These are phyloP conservation scores for Mortierella alpina DNA, from an alignment of 192 early-diverging fungal species.

Conservation along the genomic window DNA sequence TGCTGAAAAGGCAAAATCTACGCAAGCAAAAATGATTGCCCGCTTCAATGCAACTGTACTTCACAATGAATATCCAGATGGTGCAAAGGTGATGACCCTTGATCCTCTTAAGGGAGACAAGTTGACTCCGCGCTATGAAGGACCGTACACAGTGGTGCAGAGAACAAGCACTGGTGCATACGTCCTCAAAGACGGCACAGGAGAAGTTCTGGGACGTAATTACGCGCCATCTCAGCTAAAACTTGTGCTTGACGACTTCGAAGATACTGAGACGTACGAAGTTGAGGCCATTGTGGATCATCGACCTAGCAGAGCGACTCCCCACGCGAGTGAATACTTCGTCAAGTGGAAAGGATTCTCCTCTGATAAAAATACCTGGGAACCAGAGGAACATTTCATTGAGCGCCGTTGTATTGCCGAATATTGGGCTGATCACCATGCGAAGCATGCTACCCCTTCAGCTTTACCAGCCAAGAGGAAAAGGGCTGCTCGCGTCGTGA, in stretches of 20 bases:
- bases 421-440: not conserved
- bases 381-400: not conserved
- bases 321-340: too few species aligned
- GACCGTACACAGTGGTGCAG: conserved; percentile 34
- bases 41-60: conserved; percentile 21
- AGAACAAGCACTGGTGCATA: conserved; percentile 29
- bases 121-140: conserved; percentile 21
- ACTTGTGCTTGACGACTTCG: conserved; percentile 18
- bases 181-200: conserved; percentile 27
- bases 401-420: not conserved
- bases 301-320: too few species aligned
- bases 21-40: conserved; percentile 19
- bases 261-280: conserved; percentile 20
- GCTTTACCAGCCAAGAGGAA: too few species aligned
- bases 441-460: too few species aligned
- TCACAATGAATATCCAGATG: conserved; percentile 25
- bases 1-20: conserved; percentile 4
- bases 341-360: too few species aligned
- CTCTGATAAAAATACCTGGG: too few species aligned
- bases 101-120: conserved; percentile 16
- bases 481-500: too few species aligned
- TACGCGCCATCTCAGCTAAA: conserved; percentile 29
- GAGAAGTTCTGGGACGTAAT: conserved; percentile 17
- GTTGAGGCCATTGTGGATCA: conserved; percentile 9
- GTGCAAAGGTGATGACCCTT: conserved; percentile 21